Evolutionary conservation across 192 early-diverging fungal genomes (phyloP), one percentile per base, ranked within the genome.

Genomic region (Gamsiella multidivaricata): DNA sequence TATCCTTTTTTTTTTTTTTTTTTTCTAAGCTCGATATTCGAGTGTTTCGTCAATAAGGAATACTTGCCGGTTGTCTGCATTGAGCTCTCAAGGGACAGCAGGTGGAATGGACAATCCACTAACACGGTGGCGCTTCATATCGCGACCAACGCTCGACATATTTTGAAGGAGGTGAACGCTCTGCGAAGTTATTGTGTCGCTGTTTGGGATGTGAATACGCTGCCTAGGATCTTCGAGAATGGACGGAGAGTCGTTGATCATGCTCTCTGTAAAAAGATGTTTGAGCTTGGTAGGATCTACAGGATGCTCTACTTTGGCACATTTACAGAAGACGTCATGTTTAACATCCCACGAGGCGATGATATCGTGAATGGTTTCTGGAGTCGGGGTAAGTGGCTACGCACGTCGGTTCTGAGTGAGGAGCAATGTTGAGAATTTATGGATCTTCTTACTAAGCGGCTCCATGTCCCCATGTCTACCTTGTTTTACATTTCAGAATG

Each of bases 221-320:
- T 94, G 9, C 92, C 93, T 25, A 87, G 88, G 25, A 81, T 86
- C 1, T 85, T 86, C 54, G 83, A 90, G 64, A 87, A 92, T 64
- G 89, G 89, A 25, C 75, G 87, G 51, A 80, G 85, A 54, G 81
- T 83, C 2, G 81, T 92, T 63, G 88, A 92, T 53, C 81, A 88
- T 23, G 82, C 88, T 54, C 82, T 90, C 45, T 86, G 88, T 55
- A 88, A 88, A 25, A 84, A 83, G 20, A 82, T 83, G 43, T 91
- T 91, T 50, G 82, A 90, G 45, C 80, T 82, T 29, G 89, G 91
- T 23, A 73, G 82, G 36, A 70, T 92, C 39, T 79, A 75, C 42
- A 82, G 84, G 58, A 54, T 83, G 25, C 63, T 75, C 18, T 88
- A 87, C 54, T 76, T 89, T 58, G 73, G 70, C n/a, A 82, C 90